These are phyloP conservation scores for Tagetes erecta DNA, from an alignment of 129 eudicot genomes.

Conservation along the genomic window DNA sequence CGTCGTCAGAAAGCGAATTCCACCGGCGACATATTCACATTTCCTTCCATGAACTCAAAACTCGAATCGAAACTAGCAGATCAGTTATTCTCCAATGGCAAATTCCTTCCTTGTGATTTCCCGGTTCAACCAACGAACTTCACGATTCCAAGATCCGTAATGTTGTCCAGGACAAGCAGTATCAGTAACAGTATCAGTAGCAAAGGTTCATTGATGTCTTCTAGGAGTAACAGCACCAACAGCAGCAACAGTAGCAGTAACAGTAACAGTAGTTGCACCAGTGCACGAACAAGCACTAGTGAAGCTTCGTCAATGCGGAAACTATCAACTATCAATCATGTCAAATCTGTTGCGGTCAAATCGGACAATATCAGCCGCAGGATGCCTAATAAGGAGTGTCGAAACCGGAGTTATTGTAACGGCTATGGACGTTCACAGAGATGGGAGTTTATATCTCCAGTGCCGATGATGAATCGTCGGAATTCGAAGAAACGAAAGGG, in stretches of 20 bases:
- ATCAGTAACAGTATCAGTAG: conserved; percentile 57
- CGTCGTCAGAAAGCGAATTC: conserved; percentile 31
- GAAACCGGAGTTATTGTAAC: conserved; percentile 21
- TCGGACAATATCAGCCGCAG: not conserved
- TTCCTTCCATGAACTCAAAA: conserved; percentile 36
- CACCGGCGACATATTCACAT: conserved; percentile 50
- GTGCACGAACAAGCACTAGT: conserved; percentile 63
- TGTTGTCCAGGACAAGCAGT: conserved; percentile 50
- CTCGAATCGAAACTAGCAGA: conserved; percentile 56
- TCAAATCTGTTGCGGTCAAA: conserved; percentile 27
- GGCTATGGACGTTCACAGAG: conserved; percentile 45
- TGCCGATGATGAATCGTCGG: conserved; percentile 47
- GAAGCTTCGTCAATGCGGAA: conserved; percentile 40
- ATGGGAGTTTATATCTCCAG: conserved; percentile 71
- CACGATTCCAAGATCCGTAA: conserved; percentile 37
- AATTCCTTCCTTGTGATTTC: conserved; percentile 55
- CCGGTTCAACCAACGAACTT: conserved; percentile 37
- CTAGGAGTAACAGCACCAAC: conserved; percentile 60
- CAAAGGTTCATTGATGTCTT: conserved; percentile 53
- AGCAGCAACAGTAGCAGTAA: conserved; percentile 37
- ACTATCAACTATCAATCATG: conserved; percentile 13
- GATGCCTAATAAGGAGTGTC: conserved; percentile 22
- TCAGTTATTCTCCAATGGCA: conserved; percentile 68
- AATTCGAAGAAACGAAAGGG: conserved; percentile 29
- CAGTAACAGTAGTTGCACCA: conserved; percentile 53